phyloP scores from a whole-genome alignment of 2,329 filamentous ascomycete species.

The Stemphylium beticola region DNA sequence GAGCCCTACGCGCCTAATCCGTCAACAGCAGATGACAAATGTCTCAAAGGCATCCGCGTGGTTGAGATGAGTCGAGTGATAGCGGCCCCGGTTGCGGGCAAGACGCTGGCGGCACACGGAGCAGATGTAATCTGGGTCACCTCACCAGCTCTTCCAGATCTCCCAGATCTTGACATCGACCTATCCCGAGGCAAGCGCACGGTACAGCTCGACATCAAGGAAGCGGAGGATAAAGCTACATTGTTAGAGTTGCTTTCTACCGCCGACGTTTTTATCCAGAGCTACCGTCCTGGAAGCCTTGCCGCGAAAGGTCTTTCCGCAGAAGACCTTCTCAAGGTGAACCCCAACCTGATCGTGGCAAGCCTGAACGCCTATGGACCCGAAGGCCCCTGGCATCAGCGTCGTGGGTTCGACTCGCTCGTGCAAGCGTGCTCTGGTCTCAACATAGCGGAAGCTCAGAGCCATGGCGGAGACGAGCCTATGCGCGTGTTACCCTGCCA shows the following conservation, averaged over 20 bases:
- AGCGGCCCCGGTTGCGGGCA: constrained; percentile 53
- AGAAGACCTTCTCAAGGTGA: constrained; percentile 47
- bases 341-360: constrained; percentile 57
- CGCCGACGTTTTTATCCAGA: constrained; percentile 62
- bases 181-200: constrained; percentile 58
- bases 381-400: constrained; percentile 53
- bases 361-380: constrained; percentile 62
- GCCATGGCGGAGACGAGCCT: constrained; percentile 48
- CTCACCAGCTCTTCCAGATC: constrained; percentile 52
- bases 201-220: constrained; percentile 56
- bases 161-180: constrained; percentile 49
- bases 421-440: constrained; percentile 63
- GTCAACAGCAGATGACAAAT: constrained; percentile 26
- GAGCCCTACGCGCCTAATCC: constrained; percentile 13
- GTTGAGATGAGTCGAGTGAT: constrained; percentile 53
- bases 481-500: constrained; percentile 59
- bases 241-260: constrained; percentile 54
- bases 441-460: constrained; percentile 62
- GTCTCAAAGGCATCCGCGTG: constrained; percentile 51
- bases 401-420: constrained; percentile 63
- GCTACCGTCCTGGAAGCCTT: constrained; percentile 59
- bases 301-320: constrained; percentile 52
- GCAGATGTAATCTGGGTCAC: constrained; percentile 57
- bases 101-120: constrained; percentile 53
- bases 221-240: constrained; percentile 48